Base-by-base conservation (phyloP, 2,329 filamentous ascomycete species). In the Aspergillus alliaceus region DNA sequence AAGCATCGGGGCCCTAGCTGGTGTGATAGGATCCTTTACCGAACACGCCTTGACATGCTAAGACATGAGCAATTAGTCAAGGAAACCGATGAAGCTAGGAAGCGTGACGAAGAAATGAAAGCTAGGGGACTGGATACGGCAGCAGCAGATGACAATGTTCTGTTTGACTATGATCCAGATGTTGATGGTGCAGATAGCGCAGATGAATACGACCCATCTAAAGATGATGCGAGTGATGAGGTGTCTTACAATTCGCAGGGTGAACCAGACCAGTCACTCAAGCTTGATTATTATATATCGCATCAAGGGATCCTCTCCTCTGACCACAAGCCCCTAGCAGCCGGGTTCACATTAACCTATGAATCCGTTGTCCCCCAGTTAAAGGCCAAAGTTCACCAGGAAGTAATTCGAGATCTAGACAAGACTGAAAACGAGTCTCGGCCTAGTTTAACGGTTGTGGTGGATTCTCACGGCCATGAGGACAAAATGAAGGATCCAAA, bases 11-110 rank as follows among this genome's bases (percentile, higher is more conserved):
- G 90, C 2, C 95, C 95, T 2, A 96, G 92, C 70, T 99, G 95
- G 93, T 99, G 95, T 72, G 95, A 99, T 75, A 89, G 95, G 15
- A 93, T 99, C 46, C 75, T 99, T 1, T 99, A 87, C 72, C 84
- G 93, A 7, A 95, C 91, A 2, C 85, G 88, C 39, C 84, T 80
- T 47, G 87, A 95, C 67, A 87, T 84, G 61, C 75, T 87, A 25
- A 81, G 80, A 3, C 88, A 91, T 64, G 86, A 92, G 51, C 78
- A 78, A 34, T 86, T 83, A 55, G 70, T 83, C 1, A 79, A 80
- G 54, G 88, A 93, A 54, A 84, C 87, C 58, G 84, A 86, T 55
- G 83, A 87, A 22, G 83, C 89, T 0, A 86, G 83, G 62, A 87
- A 85, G 65, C 88, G 84, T 60, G 92, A 97, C 63, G 87, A 91